phyloP scores from a whole-genome alignment of 1,139 yeast species.

The Blastobotrys aristatus region DNA sequence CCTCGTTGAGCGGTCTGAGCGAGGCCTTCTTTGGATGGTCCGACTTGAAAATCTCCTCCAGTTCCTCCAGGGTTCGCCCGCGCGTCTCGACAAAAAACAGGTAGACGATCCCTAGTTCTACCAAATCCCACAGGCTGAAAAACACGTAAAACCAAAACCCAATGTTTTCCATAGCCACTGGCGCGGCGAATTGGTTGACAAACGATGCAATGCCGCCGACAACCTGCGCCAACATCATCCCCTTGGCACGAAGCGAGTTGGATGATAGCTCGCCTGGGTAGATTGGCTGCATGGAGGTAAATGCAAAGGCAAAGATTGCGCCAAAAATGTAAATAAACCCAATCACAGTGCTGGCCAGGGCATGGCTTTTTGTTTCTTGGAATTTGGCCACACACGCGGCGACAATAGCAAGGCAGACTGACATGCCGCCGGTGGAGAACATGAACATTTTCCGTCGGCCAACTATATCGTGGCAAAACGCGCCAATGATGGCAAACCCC shows the following conservation, averaged over 20 bases:
- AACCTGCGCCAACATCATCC: constrained; percentile 11
- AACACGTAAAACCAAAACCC: constrained; percentile 56
- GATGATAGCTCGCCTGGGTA: constrained; percentile 38
- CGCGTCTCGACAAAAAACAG: constrained; percentile 56
- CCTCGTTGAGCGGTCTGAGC: constrained; percentile 8
- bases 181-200: constrained; percentile 47
- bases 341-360: constrained; percentile 17
- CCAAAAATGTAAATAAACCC: constrained; percentile 23
- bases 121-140: constrained; percentile 28
- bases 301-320: constrained; percentile 18
- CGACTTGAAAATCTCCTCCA: constrained; percentile 53
- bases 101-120: constrained; percentile 30
- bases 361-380: constrained; percentile 8
- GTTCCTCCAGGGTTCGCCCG: constrained; percentile 56
- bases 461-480: constrained; percentile 16
- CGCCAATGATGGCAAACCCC: constrained; percentile 17
- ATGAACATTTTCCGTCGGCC: constrained; percentile 22
- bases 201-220: constrained; percentile 24
- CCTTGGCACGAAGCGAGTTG: constrained; percentile 35
- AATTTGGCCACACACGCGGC: constrained; percentile 20
- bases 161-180: constrained; percentile 53
- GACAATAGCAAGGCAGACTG: constrained; percentile 20
- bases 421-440: constrained; percentile 13
- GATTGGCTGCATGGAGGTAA: constrained; percentile 27
- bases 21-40: constrained; percentile 40